Percentiles rank a stretch among this genome's conserved stretches.
Conservation (phyloP, 208 protist species). For the Naegleria fowleri region DNA sequence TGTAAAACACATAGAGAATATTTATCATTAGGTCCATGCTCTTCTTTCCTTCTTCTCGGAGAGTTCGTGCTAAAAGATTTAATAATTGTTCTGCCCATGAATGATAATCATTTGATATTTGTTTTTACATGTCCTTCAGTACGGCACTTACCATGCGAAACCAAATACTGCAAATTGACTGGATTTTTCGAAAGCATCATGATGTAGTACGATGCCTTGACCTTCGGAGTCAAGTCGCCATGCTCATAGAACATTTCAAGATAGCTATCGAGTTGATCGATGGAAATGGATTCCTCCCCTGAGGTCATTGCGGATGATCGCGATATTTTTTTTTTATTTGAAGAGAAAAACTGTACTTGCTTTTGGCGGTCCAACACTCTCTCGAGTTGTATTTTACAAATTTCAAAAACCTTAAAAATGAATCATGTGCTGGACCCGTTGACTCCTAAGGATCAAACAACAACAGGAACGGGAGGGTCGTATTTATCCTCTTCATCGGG, state of each 20-base stretch:
- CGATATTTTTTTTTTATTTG: not conserved
- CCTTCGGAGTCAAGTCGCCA: slow-evolving; percentile 18
- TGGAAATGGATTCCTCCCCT: not conserved
- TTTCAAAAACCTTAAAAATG: not conserved
- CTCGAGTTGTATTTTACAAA: too few species aligned
- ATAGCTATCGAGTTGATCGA: slow-evolving; percentile 35
- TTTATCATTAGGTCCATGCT: slow-evolving; percentile 38
- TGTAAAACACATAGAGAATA: slow-evolving; percentile 41
- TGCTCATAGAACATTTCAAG: slow-evolving; percentile 39
- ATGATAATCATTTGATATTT: not conserved
- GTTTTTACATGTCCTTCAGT: too few species aligned
- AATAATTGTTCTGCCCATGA: slow-evolving; percentile 23
- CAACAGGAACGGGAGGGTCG: not conserved
- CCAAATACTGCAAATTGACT: slow-evolving; percentile 30
- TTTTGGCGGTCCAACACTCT: not conserved
- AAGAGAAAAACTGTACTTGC: not conserved
- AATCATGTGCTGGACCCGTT: not conserved
- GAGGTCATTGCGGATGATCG: not conserved
- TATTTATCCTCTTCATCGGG: not conserved
- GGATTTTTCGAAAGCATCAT: slow-evolving; percentile 30
- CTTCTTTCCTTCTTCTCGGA: slow-evolving; percentile 42
- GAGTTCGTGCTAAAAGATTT: slow-evolving; percentile 8
- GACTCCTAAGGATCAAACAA: not conserved
- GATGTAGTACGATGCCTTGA: slow-evolving; percentile 28
- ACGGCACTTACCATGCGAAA: not conserved